Percentiles rank a stretch among this genome's conserved stretches.
Conservation (phyloP, 2,329 filamentous ascomycete species). For the Metarhizium guizhouense region DNA sequence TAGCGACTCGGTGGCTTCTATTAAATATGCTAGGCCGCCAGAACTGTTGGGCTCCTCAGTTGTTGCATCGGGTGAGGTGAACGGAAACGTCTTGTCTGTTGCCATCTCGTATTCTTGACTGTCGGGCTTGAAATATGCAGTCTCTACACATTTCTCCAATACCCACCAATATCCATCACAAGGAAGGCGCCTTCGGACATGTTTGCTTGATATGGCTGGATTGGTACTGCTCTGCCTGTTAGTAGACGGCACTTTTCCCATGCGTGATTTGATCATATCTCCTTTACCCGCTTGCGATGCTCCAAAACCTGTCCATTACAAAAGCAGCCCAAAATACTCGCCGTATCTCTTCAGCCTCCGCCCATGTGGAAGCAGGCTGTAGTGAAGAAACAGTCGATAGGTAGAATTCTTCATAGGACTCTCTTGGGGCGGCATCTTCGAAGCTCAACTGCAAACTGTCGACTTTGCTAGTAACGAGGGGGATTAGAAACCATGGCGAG, state of each 20-base stretch:
- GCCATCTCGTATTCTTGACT: constrained; percentile 26
- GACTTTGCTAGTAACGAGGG: neutral
- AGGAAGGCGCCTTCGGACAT: neutral
- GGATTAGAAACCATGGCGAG: neutral
- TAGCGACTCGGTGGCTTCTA: constrained; percentile 34
- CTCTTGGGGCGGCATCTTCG: neutral
- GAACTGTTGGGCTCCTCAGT: too few species aligned
- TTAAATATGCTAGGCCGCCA: constrained; percentile 33
- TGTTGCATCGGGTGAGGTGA: too few species aligned
- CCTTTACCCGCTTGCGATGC: too few species aligned
- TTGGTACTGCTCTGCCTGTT: neutral
- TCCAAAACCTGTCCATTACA: neutral
- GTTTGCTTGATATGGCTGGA: neutral
- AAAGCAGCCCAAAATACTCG: neutral
- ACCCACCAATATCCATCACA: neutral
- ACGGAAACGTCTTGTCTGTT: constrained; percentile 30
- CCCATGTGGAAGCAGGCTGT: neutral
- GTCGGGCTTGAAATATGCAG: constrained; percentile 12
- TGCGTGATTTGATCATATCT: too few species aligned
- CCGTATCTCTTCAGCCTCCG: neutral
- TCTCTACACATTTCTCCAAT: neutral
- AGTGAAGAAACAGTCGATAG: too few species aligned
- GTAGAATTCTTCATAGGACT: too few species aligned
- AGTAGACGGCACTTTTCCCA: too few species aligned
- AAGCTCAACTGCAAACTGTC: neutral